Evolutionary conservation across 495 filamentous ascomycete genomes (phyloP), one percentile per base, ranked within the genome.

Genomic region (Baudoinia panamericana): DNA sequence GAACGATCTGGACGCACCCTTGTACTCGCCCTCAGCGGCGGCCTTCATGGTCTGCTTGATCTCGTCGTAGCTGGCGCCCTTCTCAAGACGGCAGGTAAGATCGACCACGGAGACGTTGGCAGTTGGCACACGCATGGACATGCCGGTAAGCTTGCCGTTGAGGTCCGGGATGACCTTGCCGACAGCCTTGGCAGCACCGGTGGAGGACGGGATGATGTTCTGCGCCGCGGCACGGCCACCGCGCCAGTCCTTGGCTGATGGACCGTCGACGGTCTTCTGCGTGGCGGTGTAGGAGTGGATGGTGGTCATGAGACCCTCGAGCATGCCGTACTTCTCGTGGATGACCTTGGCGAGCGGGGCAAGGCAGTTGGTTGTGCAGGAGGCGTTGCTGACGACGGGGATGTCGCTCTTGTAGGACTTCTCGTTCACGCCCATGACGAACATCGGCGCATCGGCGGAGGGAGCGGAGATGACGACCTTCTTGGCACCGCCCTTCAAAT

Each of bases 161-260:
- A 97, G 74, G 42, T 72, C 65, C 41, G 90, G 90, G 50, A 97
- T 96, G 67, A 97, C 90, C 77, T 97, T 97, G 69, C 90, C 90
- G 69, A 97, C 90, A 61, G 90, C 90, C 82, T 97, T 97, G 59
- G 90, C 90, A 63, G 90, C 90, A 77, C 90, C 90, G 49, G 90
- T 97, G 75, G 85, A 93, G 76, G 77, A 84, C 63, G 90, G 90
- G 59, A 97, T 97, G 76, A 97, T 97, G 78, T 97, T 97, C 74
- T 93, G 81, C 54, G 90, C 92, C 67, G 92, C 90, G 56, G 83
- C 84, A 69, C 90, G 90, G 57, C 90, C 90, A 73, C 90, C 90
- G 68, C 90, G 79, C 90, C 90, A 97, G 75, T 97, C 90, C 84
- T 97, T 97, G 63, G 70, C 68, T 32, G 90, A 96, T 52, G 90